Conservation (phyloP, 2,329 filamentous ascomycete species). For the Calonectria montana region DNA sequence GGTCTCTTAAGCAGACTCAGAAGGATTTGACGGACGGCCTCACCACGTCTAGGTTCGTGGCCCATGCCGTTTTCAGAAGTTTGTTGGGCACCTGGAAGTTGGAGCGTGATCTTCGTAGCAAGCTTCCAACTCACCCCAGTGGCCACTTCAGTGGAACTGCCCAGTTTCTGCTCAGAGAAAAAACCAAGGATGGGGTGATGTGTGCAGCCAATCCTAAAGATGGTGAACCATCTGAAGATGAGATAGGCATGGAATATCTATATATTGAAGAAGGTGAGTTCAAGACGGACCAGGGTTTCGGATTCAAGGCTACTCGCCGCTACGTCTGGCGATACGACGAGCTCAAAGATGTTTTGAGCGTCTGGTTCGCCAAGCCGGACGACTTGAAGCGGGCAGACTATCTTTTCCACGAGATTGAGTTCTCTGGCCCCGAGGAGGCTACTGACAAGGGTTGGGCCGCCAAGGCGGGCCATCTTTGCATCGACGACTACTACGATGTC, state of each 20-base stretch:
- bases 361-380: slow-evolving; percentile 79
- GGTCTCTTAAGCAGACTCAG: slow-evolving; percentile 60
- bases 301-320: slow-evolving; percentile 70
- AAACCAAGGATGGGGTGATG: slow-evolving; percentile 64
- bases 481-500: slow-evolving; percentile 78
- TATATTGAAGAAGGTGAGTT: slow-evolving; percentile 78
- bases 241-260: slow-evolving; percentile 69
- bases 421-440: slow-evolving; percentile 54
- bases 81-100: slow-evolving; percentile 78
- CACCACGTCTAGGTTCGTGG: slow-evolving; percentile 63
- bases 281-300: slow-evolving; percentile 64
- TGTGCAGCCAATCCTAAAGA: slow-evolving; percentile 39
- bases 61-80: slow-evolving; percentile 75
- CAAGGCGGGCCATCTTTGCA: slow-evolving; percentile 75
- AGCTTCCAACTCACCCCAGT: slow-evolving; percentile 68
- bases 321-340: slow-evolving; percentile 81
- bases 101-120: slow-evolving; percentile 65
- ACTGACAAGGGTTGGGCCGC: slow-evolving; percentile 67
- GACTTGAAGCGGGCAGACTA: slow-evolving; percentile 74
- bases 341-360: slow-evolving; percentile 68
- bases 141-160: slow-evolving; percentile 75
- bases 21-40: slow-evolving; percentile 55
- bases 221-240: slow-evolving; percentile 34
- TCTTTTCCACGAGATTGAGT: slow-evolving; percentile 80
- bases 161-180: slow-evolving; percentile 70